These are phyloP conservation scores for Shiraia bambusicola DNA, from an alignment of 2,329 filamentous ascomycete species.

Conservation along the genomic window DNA sequence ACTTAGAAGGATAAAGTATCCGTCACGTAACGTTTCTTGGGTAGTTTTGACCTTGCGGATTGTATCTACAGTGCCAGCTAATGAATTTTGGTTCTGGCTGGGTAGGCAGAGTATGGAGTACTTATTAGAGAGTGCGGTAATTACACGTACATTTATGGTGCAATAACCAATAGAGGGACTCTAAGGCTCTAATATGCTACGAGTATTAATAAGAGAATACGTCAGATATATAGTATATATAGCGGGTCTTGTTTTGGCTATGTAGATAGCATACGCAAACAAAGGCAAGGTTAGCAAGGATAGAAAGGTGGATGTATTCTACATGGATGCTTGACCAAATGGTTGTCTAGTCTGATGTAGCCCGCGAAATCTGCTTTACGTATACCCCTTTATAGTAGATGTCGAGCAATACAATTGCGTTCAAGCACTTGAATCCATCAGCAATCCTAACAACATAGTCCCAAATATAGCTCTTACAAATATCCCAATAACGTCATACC, in stretches of 20 bases:
- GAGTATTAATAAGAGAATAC: constrained; percentile 29
- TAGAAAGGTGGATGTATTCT: constrained; percentile 8
- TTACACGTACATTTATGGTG: constrained; percentile 39
- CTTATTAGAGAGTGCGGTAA: constrained; percentile 25
- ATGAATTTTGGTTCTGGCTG: constrained; percentile 25
- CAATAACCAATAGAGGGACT: constrained; percentile 26
- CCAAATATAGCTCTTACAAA: too few species aligned
- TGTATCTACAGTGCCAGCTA: constrained; percentile 35
- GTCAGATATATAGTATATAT: constrained; percentile 14
- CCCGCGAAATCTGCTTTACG: too few species aligned
- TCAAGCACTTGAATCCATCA: too few species aligned
- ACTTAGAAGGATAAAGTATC: constrained; percentile 43
- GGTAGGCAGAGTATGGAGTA: constrained; percentile 43
- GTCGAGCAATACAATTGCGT: too few species aligned
- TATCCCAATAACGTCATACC: too few species aligned
- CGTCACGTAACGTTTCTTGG: constrained; percentile 24
- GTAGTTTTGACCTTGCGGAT: constrained; percentile 34
- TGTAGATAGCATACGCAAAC: constrained; percentile 12
- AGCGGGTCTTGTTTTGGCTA: constrained; percentile 12
- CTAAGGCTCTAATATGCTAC: constrained; percentile 22
- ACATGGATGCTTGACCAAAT: too few species aligned
- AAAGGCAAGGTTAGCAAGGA: constrained; percentile 10
- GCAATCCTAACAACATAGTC: too few species aligned
- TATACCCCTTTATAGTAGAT: too few species aligned
- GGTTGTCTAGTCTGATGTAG: too few species aligned